Evolutionary conservation across 2,329 filamentous ascomycete genomes (phyloP).

Genomic region (Aaosphaeria arxii): DNA sequence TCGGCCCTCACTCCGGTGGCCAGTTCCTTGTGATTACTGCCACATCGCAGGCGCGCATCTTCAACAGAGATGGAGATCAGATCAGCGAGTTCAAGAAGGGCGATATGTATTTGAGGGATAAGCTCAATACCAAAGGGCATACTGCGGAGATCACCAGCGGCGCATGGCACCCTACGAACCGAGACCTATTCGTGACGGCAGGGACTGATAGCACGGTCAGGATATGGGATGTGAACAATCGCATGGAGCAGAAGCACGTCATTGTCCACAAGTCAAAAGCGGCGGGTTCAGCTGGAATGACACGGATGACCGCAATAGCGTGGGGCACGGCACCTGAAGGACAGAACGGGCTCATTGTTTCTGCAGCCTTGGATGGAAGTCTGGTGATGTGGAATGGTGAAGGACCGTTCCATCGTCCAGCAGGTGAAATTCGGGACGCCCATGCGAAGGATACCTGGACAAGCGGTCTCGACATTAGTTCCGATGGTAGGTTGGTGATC

Average conservation of each 20-base stretch:
- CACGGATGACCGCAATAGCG: slow-evolving; percentile 87
- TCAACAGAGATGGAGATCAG: slow-evolving; percentile 84
- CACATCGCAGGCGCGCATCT: slow-evolving; percentile 83
- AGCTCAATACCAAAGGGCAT: slow-evolving; percentile 97
- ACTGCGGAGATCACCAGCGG: slow-evolving; percentile 87
- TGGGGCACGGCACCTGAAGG: slow-evolving; percentile 79
- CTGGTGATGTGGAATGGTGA: slow-evolving; percentile 90
- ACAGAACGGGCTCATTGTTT: slow-evolving; percentile 74
- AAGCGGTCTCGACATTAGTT: slow-evolving; percentile 83
- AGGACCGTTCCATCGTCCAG: slow-evolving; percentile 78
- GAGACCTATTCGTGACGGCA: slow-evolving; percentile 81
- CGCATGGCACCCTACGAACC: slow-evolving; percentile 86
- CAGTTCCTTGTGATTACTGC: slow-evolving; percentile 85
- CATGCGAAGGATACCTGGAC: slow-evolving; percentile 86
- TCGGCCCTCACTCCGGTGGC: slow-evolving; percentile 77
- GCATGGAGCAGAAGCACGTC: slow-evolving; percentile 84
- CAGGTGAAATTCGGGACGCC: slow-evolving; percentile 79
- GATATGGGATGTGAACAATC: slow-evolving; percentile 95
- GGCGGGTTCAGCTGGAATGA: slow-evolving; percentile 83
- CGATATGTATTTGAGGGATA: slow-evolving; percentile 96
- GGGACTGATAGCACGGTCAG: slow-evolving; percentile 92
- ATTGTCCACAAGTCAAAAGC: slow-evolving; percentile 93
- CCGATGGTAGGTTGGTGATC: slow-evolving; percentile 85
- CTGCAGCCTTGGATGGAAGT: slow-evolving; percentile 83
- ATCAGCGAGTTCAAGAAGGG: slow-evolving; percentile 91